A percentile compares a stretch with the other conserved stretches of the same genome.
These are phyloP conservation scores for Aureobasidium sp. DNA, from an alignment of 2,329 filamentous ascomycete genomes.

Conservation along the genomic window DNA sequence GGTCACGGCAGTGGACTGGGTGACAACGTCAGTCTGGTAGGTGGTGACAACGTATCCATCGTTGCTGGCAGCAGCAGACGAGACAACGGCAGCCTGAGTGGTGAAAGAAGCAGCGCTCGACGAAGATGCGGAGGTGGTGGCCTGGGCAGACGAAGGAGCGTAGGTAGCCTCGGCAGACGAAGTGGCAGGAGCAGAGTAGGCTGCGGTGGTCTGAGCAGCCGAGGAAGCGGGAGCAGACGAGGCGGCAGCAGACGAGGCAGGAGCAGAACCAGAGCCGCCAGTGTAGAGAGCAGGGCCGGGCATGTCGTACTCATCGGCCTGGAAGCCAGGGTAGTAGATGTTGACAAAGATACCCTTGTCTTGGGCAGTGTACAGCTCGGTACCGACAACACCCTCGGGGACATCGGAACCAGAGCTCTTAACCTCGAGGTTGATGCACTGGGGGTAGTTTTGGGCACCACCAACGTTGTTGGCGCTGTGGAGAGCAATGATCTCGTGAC, in stretches of 20 bases:
- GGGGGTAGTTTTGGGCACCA: slow-evolving; percentile 39
- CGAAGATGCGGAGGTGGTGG: slow-evolving; percentile 20
- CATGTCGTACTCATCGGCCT: slow-evolving; percentile 34
- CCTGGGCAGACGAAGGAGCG: slow-evolving; percentile 16
- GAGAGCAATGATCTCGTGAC: slow-evolving; percentile 53
- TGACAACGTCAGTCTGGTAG: background rate
- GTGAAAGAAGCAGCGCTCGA: slow-evolving; percentile 13
- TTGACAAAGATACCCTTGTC: slow-evolving; percentile 53
- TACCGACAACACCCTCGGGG: slow-evolving; percentile 43
- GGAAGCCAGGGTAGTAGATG: slow-evolving; percentile 44
- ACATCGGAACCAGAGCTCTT: slow-evolving; percentile 44
- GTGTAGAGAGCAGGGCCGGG: slow-evolving; percentile 38
- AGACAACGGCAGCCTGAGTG: slow-evolving; percentile 7
- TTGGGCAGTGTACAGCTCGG: slow-evolving; percentile 46
- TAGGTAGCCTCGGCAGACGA: slow-evolving; percentile 13
- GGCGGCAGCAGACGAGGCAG: background rate
- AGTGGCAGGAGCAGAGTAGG: slow-evolving; percentile 13
- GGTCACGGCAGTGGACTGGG: slow-evolving; percentile 11
- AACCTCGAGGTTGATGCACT: slow-evolving; percentile 52
- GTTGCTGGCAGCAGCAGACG: background rate
- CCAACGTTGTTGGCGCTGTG: slow-evolving; percentile 41
- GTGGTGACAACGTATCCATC: background rate
- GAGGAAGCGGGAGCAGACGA: slow-evolving; percentile 4
- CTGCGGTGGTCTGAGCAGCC: background rate
- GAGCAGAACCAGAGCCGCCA: slow-evolving; percentile 10